Evolutionary conservation across 257 asterid species (phyloP).

Genomic region (Plantago major): DNA sequence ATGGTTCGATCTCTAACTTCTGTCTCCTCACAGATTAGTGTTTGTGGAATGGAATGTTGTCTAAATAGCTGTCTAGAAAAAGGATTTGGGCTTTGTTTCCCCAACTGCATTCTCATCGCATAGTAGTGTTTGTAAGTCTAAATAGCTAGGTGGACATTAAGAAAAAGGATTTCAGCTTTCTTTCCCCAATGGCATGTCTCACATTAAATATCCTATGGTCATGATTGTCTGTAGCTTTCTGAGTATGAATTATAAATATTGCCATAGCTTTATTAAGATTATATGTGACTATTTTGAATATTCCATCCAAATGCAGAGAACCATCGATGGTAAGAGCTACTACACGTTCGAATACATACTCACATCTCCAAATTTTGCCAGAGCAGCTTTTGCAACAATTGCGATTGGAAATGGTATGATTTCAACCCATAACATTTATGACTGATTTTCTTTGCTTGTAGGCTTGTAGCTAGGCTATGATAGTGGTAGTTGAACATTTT

Average conservation of each 20-base stretch:
- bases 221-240: too few species aligned
- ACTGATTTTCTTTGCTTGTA: neutral
- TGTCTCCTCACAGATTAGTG: too few species aligned
- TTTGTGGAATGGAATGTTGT: too few species aligned
- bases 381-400: slow-evolving; percentile 87
- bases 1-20: neutral
- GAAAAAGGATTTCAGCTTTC: too few species aligned
- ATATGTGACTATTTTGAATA: neutral
- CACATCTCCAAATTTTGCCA: slow-evolving; percentile 59
- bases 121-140: too few species aligned
- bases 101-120: too few species aligned
- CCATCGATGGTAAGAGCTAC: slow-evolving; percentile 62
- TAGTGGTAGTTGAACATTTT: too few species aligned
- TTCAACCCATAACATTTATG: neutral
- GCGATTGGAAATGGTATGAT: slow-evolving; percentile 74
- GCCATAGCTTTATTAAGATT: neutral
- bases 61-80: too few species aligned
- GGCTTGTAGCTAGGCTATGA: neutral
- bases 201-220: too few species aligned
- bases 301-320: slow-evolving; percentile 48
- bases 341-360: slow-evolving; percentile 72
- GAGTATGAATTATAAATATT: neutral
- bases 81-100: too few species aligned
- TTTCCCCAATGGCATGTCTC: too few species aligned
- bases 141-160: too few species aligned